phyloP scores from a whole-genome alignment of 495 filamentous ascomycete genomes.

The Filosporella fistucella region DNA sequence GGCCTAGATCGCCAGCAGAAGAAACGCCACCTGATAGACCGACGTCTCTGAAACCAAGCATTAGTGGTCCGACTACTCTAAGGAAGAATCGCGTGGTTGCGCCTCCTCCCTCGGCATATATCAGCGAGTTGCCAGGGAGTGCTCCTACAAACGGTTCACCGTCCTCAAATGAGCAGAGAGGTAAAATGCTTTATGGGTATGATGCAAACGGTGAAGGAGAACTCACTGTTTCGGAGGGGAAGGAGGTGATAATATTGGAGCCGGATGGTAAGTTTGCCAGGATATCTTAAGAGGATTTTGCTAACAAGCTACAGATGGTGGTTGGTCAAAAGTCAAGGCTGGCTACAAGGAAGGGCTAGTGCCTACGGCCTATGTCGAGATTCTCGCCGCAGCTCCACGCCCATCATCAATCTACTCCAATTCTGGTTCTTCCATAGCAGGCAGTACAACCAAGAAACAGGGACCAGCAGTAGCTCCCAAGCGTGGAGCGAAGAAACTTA shows the following conservation, averaged over 20 bases:
- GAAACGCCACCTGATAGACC: constrained; percentile 24
- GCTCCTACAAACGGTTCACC: constrained; percentile 26
- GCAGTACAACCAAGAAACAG: constrained; percentile 70
- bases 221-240: constrained; percentile 70
- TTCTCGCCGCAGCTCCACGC: constrained; percentile 39
- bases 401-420: constrained; percentile 72
- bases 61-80: constrained; percentile 24
- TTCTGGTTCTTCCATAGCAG: constrained; percentile 67
- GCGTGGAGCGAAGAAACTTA: constrained; percentile 90
- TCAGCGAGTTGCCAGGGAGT: constrained; percentile 56
- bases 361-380: constrained; percentile 75
- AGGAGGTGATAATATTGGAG: constrained; percentile 73
- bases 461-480: constrained; percentile 90
- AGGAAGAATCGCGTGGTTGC: constrained; percentile 73
- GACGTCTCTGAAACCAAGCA: constrained; percentile 29
- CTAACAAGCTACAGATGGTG: constrained; percentile 60
- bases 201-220: constrained; percentile 76
- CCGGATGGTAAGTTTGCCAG: constrained; percentile 69
- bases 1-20: constrained; percentile 42
- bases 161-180: constrained; percentile 53
- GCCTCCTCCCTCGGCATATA: constrained; percentile 78
- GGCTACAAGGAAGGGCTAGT: constrained; percentile 75
- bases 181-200: constrained; percentile 87
- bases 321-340: constrained; percentile 79
- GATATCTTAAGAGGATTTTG: neutral